Evolutionary conservation across 2,329 filamentous ascomycete species (phyloP).

Genomic region (Epichloe bromicola): DNA sequence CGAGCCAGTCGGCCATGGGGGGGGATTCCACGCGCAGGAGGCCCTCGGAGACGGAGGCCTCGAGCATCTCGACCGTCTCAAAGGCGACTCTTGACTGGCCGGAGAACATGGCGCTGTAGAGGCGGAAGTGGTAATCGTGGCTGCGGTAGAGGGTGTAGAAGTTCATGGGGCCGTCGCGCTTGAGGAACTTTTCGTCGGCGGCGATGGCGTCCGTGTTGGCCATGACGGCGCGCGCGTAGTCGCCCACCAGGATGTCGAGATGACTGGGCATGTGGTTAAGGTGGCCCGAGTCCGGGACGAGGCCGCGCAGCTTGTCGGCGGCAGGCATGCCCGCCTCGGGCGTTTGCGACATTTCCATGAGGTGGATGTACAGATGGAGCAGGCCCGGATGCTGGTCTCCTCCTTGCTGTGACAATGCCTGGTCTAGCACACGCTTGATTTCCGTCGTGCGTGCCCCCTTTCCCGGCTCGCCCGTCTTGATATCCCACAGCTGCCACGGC

Average conservation of each 20-base stretch:
- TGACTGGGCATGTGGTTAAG: constrained; percentile 68
- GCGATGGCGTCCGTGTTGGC: constrained; percentile 54
- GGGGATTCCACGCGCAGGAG: constrained; percentile 51
- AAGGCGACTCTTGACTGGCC: constrained; percentile 51
- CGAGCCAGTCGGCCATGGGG: constrained; percentile 70
- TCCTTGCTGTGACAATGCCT: constrained; percentile 32
- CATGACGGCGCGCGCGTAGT: constrained; percentile 53
- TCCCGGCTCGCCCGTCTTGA: constrained; percentile 20
- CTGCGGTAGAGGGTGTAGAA: constrained; percentile 68
- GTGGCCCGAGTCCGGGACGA: constrained; percentile 59
- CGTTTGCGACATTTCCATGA: constrained; percentile 61
- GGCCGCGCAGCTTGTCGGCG: constrained; percentile 47
- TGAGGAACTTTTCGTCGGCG: constrained; percentile 55
- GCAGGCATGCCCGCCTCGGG: constrained; percentile 50
- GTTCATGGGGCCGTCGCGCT: constrained; percentile 44
- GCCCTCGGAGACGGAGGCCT: constrained; percentile 47
- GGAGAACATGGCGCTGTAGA: constrained; percentile 69
- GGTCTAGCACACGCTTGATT: constrained; percentile 21
- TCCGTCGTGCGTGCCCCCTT: constrained; percentile 20
- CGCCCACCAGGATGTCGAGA: constrained; percentile 59
- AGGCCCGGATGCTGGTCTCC: constrained; percentile 50
- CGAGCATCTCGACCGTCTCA: constrained; percentile 44
- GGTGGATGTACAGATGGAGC: constrained; percentile 63
- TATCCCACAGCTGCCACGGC: constrained; percentile 33
- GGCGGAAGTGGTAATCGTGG: constrained; percentile 62